A percentile compares a stretch with the other conserved stretches of the same genome.
Conservation (phyloP, 768 basidiomycete species). For the Tephrocybe sp. region DNA sequence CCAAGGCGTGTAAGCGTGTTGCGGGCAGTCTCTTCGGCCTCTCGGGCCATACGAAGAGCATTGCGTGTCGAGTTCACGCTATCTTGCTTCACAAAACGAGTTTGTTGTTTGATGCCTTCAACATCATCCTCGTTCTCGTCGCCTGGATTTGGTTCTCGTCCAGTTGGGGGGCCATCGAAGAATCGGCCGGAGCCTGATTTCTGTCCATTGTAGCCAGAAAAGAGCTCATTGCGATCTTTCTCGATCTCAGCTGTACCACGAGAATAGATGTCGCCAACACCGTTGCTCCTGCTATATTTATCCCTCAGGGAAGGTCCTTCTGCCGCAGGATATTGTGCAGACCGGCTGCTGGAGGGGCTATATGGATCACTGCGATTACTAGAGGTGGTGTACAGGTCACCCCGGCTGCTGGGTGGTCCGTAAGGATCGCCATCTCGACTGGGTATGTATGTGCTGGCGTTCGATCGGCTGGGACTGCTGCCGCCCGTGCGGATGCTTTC, state of each 20-base stretch:
- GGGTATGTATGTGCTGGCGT: conserved; percentile 61
- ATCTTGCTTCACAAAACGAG: conserved; percentile 88
- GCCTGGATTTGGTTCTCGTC: conserved; percentile 50
- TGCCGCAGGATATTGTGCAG: conserved; percentile 13
- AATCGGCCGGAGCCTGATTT: conserved; percentile 64
- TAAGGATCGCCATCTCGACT: conserved; percentile 73
- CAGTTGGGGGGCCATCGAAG: conserved; percentile 58
- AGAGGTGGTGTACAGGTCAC: conserved; percentile 49
- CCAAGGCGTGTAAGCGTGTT: conserved; percentile 83
- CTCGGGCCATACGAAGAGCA: conserved; percentile 89
- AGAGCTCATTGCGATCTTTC: conserved; percentile 70
- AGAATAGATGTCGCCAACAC: conserved; percentile 65
- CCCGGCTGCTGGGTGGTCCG: conserved; percentile 21
- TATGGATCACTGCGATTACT: conserved; percentile 68
- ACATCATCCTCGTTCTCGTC: conserved; percentile 85
- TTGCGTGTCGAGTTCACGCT: conserved; percentile 87
- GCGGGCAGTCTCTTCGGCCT: conserved; percentile 94
- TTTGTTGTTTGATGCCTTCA: conserved; percentile 94
- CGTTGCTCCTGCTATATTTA: conserved; percentile 51
- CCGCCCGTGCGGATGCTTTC: conserved; percentile 29
- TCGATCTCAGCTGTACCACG: conserved; percentile 62
- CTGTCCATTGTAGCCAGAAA: conserved; percentile 69
- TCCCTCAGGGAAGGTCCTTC: conserved; percentile 31
- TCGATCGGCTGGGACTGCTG: conserved; percentile 41
- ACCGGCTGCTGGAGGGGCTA: conserved; percentile 26